phyloP scores from a whole-genome alignment of 768 basidiomycete genomes.

The Leccinum uliginosum region DNA sequence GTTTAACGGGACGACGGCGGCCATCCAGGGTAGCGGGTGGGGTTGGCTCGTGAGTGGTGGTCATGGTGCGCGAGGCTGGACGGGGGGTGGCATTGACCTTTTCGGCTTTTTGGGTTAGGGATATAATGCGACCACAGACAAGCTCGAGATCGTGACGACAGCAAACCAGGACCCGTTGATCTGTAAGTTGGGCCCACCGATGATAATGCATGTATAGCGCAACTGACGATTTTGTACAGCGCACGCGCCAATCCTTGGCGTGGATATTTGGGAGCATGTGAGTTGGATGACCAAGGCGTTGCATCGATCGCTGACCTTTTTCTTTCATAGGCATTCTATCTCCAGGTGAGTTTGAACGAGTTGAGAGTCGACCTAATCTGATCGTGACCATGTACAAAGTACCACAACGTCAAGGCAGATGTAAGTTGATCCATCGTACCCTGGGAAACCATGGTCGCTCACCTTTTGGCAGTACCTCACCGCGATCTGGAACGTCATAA shows the following conservation, averaged over 20 bases:
- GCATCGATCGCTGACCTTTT: slow-evolving; percentile 1
- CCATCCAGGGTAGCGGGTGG: slow-evolving; percentile 97
- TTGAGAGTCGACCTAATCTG: not conserved
- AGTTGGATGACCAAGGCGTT: slow-evolving; percentile 22
- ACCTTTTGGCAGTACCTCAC: slow-evolving; percentile 67
- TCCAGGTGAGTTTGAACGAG: slow-evolving; percentile 20
- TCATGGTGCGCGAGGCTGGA: not conserved
- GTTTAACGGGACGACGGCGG: slow-evolving; percentile 85
- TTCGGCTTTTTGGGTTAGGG: slow-evolving; percentile 43
- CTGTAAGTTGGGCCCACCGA: slow-evolving; percentile 34
- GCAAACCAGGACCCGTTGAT: slow-evolving; percentile 93
- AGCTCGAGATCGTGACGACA: slow-evolving; percentile 88
- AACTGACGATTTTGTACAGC: slow-evolving; percentile 38
- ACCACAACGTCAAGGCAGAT: slow-evolving; percentile 90
- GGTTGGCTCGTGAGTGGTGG: slow-evolving; percentile 77
- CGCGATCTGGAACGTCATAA: slow-evolving; percentile 95
- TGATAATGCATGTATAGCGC: not conserved
- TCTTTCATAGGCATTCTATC: slow-evolving; percentile 59
- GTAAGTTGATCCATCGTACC: slow-evolving; percentile 44
- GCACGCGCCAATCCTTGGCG: slow-evolving; percentile 87
- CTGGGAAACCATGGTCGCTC: not conserved
- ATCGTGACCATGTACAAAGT: slow-evolving; percentile 41
- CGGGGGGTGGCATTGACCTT: not conserved
- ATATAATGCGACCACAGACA: slow-evolving; percentile 58
- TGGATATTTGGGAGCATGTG: slow-evolving; percentile 97